Conservation (phyloP, 2,329 filamentous ascomycete species). For the Penicillium rolfsii region DNA sequence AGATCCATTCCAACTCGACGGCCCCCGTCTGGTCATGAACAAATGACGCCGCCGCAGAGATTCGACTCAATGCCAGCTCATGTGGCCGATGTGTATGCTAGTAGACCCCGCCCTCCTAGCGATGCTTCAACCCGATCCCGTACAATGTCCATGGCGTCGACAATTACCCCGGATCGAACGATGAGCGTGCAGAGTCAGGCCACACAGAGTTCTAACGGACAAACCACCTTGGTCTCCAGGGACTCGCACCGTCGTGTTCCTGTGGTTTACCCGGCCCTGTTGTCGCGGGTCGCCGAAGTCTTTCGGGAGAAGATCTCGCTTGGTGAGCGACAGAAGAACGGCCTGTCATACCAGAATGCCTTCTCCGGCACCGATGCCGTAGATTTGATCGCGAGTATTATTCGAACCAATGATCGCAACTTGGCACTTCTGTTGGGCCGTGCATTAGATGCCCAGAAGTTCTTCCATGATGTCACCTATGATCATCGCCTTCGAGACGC, state of each 20-base stretch:
- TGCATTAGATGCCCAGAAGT: constrained; percentile 94
- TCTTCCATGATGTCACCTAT: constrained; percentile 99
- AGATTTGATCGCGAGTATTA: constrained; percentile 93
- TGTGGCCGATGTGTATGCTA: constrained; percentile 42
- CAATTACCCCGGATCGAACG: constrained; percentile 59
- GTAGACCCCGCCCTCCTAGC: constrained; percentile 46
- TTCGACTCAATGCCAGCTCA: constrained; percentile 56
- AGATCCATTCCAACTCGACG: constrained; percentile 81
- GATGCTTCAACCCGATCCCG: constrained; percentile 55
- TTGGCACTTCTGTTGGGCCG: constrained; percentile 86
- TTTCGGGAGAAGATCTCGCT: constrained; percentile 87
- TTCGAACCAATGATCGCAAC: constrained; percentile 94
- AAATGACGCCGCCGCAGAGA: constrained; percentile 29
- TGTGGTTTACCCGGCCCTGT: constrained; percentile 87
- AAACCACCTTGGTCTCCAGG: constrained; percentile 59
- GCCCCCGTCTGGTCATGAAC: constrained; percentile 57
- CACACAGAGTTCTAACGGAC: constrained; percentile 56
- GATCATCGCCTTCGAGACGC: constrained; percentile 94
- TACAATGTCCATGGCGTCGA: constrained; percentile 90
- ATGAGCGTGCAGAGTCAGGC: constrained; percentile 59
- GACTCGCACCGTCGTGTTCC: constrained; percentile 71
- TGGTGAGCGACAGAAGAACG: constrained; percentile 92
- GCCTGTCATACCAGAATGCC: constrained; percentile 93
- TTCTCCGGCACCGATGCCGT: constrained; percentile 96
- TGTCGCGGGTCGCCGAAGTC: constrained; percentile 90